Conservation (phyloP, 495 filamentous ascomycete species). For the Xylaria bambusicola region DNA sequence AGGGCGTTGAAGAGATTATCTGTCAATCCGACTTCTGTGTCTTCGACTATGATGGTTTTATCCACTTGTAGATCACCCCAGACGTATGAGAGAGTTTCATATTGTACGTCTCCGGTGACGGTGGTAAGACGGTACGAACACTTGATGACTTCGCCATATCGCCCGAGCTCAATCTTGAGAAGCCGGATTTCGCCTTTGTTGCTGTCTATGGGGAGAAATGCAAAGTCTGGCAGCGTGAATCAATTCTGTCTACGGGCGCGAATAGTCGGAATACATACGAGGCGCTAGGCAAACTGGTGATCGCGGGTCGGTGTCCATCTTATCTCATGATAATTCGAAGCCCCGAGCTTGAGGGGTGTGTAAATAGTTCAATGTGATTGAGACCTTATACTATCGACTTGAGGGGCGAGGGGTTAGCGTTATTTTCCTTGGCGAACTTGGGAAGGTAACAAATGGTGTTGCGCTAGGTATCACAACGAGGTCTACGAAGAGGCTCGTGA, state of each 20-base stretch:
- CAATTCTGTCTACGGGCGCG: neutral
- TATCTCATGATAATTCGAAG: too few relatives aligned
- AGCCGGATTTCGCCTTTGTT: conserved; percentile 19
- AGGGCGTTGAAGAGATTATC: conserved; percentile 28
- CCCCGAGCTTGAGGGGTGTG: neutral
- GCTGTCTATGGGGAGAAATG: conserved; percentile 15
- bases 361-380: neutral
- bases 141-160: conserved; percentile 13
- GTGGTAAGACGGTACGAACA: conserved; percentile 13
- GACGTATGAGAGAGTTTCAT: conserved; percentile 40
- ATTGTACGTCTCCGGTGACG: conserved; percentile 19
- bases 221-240: neutral
- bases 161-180: conserved; percentile 19
- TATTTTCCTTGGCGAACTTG: neutral
- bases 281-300: conserved; percentile 8
- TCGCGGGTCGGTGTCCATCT: conserved; percentile 11
- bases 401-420: too few relatives aligned
- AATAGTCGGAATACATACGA: conserved; percentile 5
- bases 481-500: too few relatives aligned
- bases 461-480: neutral
- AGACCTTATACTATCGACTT: too few relatives aligned
- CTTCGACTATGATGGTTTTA: conserved; percentile 22
- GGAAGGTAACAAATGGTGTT: neutral
- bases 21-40: conserved; percentile 6
- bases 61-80: conserved; percentile 28